These are phyloP conservation scores for Boletus vinaceobasis DNA, from an alignment of 768 basidiomycete species.

Conservation along the genomic window DNA sequence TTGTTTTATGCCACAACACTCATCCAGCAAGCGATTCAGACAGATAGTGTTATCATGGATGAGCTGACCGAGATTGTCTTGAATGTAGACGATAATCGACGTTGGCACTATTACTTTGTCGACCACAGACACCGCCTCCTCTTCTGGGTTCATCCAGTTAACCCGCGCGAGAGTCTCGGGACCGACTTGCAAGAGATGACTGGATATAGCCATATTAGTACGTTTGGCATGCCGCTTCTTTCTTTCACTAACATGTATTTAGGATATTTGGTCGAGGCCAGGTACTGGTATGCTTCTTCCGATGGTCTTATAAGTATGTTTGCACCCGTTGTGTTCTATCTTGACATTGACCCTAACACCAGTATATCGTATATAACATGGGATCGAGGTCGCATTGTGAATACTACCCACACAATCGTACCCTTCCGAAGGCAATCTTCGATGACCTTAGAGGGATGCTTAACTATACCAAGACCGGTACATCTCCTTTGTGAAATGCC, in stretches of 20 bases:
- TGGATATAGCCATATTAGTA: slow-evolving; percentile 12
- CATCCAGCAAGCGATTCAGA: neutral
- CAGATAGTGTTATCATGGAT: neutral
- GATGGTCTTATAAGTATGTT: neutral
- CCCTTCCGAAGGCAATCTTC: no score
- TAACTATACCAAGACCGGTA: no score
- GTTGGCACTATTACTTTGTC: slow-evolving; percentile 18
- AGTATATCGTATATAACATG: neutral
- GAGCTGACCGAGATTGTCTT: slow-evolving; percentile 9
- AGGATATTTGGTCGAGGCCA: slow-evolving; percentile 12
- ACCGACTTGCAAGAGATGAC: slow-evolving; percentile 3
- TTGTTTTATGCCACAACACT: slow-evolving; percentile 1
- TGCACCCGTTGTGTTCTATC: neutral
- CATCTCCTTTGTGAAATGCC: neutral
- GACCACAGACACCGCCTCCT: slow-evolving; percentile 12
- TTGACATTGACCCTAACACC: neutral
- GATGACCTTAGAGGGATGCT: no score
- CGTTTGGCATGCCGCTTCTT: neutral
- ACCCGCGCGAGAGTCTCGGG: neutral
- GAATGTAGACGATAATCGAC: neutral
- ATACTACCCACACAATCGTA: no score
- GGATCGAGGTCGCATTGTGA: slow-evolving; percentile 15
- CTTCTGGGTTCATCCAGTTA: neutral
- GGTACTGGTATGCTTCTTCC: slow-evolving; percentile 10
- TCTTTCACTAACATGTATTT: neutral